Base-by-base conservation (phyloP, 192 early-diverging fungal species). In the Jimgerdemannia flammicorona region DNA sequence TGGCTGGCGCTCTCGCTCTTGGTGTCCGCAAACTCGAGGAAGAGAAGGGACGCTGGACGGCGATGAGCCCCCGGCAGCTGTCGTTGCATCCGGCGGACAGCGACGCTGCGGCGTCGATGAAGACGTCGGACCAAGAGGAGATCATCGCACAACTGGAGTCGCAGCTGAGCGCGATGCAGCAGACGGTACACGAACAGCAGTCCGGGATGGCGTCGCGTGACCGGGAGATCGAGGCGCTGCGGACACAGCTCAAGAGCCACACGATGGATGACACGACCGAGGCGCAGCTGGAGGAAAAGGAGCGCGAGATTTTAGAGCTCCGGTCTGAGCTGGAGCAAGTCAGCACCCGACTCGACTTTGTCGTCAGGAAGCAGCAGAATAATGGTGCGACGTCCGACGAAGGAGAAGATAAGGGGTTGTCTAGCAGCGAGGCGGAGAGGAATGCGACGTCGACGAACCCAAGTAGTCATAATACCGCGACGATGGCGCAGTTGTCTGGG, bases 21-120 rank as follows among this genome's bases (percentile, higher is more conserved):
- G 86, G 88, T 3, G 76, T 89, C 17, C 77, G 79, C 19, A 77
- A 81, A 41, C 64, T 86, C 1, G 84, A 89, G 68, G 83, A 81
- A 18, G 75, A 84, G 44, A 78, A 78, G 65, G 59, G 76, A 18
- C 43, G 67, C 43, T 59, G 49, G 49, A n/a, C 14, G 17, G 19
- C 9, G 4, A 43, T 40, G 20, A 14, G 73, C 77, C 67, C 67
- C 6, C 67, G 9, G 39, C 67, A 39, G 2, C 67, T 69, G 39
- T 10, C 67, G 6, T 17, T 39, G 39, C 39, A 65, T 65, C 19
- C 17, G 64, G 19, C 19, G 17, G 44, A 39, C 71, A 8, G 78
- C 78, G 1, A 29, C 29, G 1, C 29, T 29, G 1, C 29, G 29
- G 29, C 29, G 77, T 68, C 76, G 1, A 82, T 63, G 43, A 67